A percentile compares a stretch with the other conserved stretches of the same genome.
phyloP scores from a whole-genome alignment of 2,329 filamentous ascomycete species.

The Fusarium coffeatum region DNA sequence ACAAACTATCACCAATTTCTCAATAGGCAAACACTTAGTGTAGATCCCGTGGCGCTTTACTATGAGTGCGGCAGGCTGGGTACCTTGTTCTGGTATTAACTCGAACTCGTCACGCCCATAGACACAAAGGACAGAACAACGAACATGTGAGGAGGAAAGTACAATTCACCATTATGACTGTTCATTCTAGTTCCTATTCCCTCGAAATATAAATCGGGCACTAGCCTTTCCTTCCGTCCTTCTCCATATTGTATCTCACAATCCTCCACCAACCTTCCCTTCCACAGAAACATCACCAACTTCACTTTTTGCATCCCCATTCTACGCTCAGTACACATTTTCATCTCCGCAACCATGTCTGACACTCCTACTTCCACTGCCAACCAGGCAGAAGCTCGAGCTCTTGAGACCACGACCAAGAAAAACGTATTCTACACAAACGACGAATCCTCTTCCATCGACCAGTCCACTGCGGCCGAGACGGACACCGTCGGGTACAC shows the following conservation, averaged over 20 bases:
- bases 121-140: not conserved
- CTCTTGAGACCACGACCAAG: not conserved
- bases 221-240: not conserved
- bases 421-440: not conserved
- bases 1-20: not conserved
- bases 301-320: not conserved
- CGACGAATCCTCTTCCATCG: not conserved
- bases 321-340: not conserved
- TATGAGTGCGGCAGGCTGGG: not conserved
- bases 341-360: not conserved
- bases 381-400: not conserved
- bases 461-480: not conserved
- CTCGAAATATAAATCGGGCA: not conserved
- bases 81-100: not conserved
- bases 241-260: not conserved
- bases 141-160: not conserved
- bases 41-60: not conserved
- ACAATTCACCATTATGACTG: not conserved
- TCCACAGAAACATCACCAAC: not conserved
- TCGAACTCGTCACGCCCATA: not conserved
- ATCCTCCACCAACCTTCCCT: not conserved
- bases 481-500: not conserved
- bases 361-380: not conserved
- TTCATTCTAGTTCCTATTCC: not conserved
- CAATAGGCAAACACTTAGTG: not conserved